These are phyloP conservation scores for Pseudogymnoascus sp. DNA, from an alignment of 2,329 filamentous ascomycete species.

Conservation along the genomic window DNA sequence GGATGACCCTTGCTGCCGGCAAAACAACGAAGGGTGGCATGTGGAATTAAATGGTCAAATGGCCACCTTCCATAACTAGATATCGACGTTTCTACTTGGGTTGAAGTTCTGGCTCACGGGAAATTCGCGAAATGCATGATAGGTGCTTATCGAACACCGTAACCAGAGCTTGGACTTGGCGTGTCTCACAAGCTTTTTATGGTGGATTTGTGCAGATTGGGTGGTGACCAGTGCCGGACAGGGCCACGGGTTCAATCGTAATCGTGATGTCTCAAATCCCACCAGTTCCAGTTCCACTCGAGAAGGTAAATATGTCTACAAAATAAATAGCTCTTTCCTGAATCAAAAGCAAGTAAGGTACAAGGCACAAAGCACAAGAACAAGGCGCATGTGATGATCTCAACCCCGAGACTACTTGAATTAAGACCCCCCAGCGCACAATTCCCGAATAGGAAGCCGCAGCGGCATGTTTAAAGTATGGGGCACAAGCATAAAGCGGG, in stretches of 20 bases:
- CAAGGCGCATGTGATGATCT: not conserved
- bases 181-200: slow-evolving; percentile 5
- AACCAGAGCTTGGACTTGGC: not conserved
- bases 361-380: not conserved
- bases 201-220: not conserved
- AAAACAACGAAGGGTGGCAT: slow-evolving; percentile 4
- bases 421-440: not conserved
- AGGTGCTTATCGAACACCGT: not conserved
- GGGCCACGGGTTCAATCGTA: not conserved
- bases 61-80: not conserved
- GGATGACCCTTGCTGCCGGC: slow-evolving; percentile 2
- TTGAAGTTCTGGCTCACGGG: not conserved
- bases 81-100: not conserved
- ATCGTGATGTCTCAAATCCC: not conserved
- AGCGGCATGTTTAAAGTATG: slow-evolving; percentile 4
- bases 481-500: not conserved
- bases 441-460: slow-evolving; percentile 2
- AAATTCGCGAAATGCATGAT: not conserved
- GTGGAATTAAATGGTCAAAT: slow-evolving; percentile 5
- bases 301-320: not conserved
- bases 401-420: not conserved
- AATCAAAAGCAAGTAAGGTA: not conserved
- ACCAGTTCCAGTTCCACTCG: not conserved
- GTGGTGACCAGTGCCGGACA: not conserved
- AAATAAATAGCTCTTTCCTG: not conserved